Evolutionary conservation across 257 asterid genomes (phyloP), one percentile per base, ranked within the genome.

Genomic region (Capsicum baccatum): DNA sequence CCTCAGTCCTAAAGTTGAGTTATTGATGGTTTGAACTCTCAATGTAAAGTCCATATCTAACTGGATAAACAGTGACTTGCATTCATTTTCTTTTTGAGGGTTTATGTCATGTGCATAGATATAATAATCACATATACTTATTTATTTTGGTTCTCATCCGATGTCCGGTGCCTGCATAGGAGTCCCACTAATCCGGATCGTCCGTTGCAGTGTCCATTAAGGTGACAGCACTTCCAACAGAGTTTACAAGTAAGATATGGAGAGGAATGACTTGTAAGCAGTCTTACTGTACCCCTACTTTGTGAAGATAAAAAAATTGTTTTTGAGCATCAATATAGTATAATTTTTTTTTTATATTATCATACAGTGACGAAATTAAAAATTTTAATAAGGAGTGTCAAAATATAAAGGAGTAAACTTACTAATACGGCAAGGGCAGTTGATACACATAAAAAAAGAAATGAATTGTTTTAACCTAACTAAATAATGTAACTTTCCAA

Each of bases 21-120:
- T 47, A 83, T 80, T 88, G 88, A 88, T 86, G 83, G 89, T 71
- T 86, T 88, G 84, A 86, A 86, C 87, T 87, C 84, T 82, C 79
- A 33, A 13, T 7, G 8, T 54, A 14, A 76, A 52, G 64, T 54
- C 26, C 81, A 76, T 54, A 54, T 54, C 48, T 26, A 76, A 52
- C 60, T 54, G 81, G 81, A 54, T 54, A 14, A 76, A 76, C 26
- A 76, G 48, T 76, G 48, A 76, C 81, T 76, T 44, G 9, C 47
- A 21, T 52, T 16, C 21, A 21, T 52, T 26, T 11, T 11, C 42
- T 5, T 19, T 60, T 60, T 21, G 4, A 64, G 47, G n/a, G 15
- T 33, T 21, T 5, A 26, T 63, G 39, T 26, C 1, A 2, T 66
- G 2, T 33, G 13, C 56, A 26, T 1, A 26, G 33, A 26, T 26